A percentile compares a stretch with the other conserved stretches of the same genome.
These are phyloP conservation scores for Asterella californica DNA, from an alignment of 225 moss, liverwort and hornwort species.

Conservation along the genomic window DNA sequence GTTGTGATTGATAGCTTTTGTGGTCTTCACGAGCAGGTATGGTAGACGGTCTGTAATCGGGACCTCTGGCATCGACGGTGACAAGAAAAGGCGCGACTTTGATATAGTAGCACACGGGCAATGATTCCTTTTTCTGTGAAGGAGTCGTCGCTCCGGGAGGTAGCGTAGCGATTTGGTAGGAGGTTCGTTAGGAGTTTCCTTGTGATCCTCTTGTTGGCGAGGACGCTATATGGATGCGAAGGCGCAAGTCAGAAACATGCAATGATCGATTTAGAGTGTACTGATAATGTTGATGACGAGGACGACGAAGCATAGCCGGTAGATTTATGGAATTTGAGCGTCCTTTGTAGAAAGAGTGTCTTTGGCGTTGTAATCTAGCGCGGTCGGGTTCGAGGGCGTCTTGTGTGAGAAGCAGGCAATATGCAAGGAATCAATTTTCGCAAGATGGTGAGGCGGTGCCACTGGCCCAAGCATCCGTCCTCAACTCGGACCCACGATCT, in stretches of 20 bases:
- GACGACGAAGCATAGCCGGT: slow-evolving; percentile 11
- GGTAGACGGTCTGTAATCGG: neutral
- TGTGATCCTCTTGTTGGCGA: slow-evolving; percentile 4
- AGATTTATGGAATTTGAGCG: neutral
- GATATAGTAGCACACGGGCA: neutral
- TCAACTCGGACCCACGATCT: slow-evolving; percentile 8
- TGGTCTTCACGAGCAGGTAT: slow-evolving; percentile 4
- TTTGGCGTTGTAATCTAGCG: neutral
- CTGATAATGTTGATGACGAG: slow-evolving; percentile 16
- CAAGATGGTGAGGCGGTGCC: slow-evolving; percentile 27
- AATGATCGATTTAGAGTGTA: slow-evolving; percentile 23
- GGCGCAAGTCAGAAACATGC: neutral
- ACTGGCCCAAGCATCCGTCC: slow-evolving; percentile 16
- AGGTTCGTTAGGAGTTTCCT: neutral
- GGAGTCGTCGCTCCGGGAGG: neutral
- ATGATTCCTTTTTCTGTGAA: slow-evolving; percentile 1
- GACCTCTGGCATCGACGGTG: neutral
- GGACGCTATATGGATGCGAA: neutral
- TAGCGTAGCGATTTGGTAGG: neutral
- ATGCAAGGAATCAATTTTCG: slow-evolving; percentile 26
- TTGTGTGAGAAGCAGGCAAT: slow-evolving; percentile 6
- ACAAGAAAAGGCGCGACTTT: neutral
- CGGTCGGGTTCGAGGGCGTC: neutral
- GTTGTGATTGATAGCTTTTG: slow-evolving; percentile 7
- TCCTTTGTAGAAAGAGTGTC: neutral